Conservation (phyloP, 208 protist genomes). For the Histomonas meleagridis region DNA sequence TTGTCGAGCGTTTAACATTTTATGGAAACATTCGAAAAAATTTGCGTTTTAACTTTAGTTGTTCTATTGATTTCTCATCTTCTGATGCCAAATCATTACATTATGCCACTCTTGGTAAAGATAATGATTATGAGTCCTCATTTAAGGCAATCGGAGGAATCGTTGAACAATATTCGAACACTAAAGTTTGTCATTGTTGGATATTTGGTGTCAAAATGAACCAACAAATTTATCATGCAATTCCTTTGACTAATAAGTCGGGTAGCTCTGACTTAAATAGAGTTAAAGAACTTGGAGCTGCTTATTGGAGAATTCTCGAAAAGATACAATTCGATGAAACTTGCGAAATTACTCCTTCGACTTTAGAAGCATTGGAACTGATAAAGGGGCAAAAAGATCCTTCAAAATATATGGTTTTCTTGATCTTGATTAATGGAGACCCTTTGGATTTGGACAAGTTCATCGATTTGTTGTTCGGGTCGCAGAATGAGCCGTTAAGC, state of each 20-base stretch:
- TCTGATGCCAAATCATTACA: background rate
- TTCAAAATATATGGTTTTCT: background rate
- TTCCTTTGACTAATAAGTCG: background rate
- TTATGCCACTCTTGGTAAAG: background rate
- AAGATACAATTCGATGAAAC: background rate
- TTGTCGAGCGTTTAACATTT: background rate
- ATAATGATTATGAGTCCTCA: background rate
- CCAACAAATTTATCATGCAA: background rate
- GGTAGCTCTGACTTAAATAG: background rate
- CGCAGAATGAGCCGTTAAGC: background rate
- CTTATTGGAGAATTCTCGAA: background rate
- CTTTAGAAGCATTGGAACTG: background rate
- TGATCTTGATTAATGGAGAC: background rate
- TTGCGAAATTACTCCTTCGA: background rate
- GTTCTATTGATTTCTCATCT: background rate
- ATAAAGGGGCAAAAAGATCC: conserved; percentile 7
- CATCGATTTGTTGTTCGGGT: background rate
- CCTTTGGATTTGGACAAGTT: background rate
- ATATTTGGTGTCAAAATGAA: background rate
- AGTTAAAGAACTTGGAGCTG: background rate
- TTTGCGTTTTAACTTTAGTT: background rate
- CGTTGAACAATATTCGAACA: background rate
- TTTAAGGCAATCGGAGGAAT: background rate
- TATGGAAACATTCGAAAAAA: background rate
- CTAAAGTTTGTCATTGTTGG: background rate